Conservation (phyloP, 345 rosid species). For the Hirschfeldia incana region DNA sequence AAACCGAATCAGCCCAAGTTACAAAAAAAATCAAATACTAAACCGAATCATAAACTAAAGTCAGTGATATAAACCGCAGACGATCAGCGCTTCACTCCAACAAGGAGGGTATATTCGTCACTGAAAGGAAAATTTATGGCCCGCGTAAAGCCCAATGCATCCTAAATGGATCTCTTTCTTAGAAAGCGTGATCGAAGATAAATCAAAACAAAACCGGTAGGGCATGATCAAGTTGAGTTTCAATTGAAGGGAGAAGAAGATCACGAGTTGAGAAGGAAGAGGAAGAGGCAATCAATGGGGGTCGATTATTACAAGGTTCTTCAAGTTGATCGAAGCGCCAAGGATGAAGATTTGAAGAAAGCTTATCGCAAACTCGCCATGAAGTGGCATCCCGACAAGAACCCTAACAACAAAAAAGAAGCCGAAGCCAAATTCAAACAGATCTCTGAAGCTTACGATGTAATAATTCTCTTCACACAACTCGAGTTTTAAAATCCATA, state of each 20-base stretch:
- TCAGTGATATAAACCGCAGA: no score
- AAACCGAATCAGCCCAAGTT: no score
- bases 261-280: conserved; percentile 6
- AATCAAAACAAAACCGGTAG: neutral
- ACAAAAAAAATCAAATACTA: no score
- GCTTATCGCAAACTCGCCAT: conserved; percentile 84
- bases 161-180: no score
- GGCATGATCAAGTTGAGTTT: conserved; percentile 16
- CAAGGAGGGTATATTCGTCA: no score
- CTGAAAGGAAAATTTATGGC: no score
- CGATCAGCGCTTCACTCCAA: no score
- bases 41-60: no score
- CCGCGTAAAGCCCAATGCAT: no score
- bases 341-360: conserved; percentile 85
- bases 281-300: conserved; percentile 50
- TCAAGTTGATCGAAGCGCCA: conserved; percentile 71
- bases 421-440: conserved; percentile 92
- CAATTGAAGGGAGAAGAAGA: conserved; percentile 8
- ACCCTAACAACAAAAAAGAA: conserved; percentile 77
- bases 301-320: conserved; percentile 77
- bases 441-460: conserved; percentile 96
- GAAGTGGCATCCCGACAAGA: conserved; percentile 96
- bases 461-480: conserved; percentile 32
- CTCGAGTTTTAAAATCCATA: neutral
- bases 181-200: neutral